Evolutionary conservation across 352 stramenopile species (phyloP), one percentile per base, ranked within the genome.

Genomic region (Globisporangium spinosum): DNA sequence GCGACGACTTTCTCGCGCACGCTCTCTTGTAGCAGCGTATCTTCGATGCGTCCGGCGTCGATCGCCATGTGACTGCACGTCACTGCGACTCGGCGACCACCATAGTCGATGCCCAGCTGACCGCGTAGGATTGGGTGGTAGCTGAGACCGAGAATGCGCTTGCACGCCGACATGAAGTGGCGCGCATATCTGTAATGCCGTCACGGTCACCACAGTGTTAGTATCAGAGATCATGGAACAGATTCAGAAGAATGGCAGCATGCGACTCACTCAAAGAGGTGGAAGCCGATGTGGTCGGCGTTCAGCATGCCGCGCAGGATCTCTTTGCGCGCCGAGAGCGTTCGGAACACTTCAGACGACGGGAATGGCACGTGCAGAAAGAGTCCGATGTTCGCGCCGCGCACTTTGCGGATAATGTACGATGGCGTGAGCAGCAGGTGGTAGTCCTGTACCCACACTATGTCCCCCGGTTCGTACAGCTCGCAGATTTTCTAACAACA

Each of bases 281-380:
- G 92, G 64, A 98, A 98, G 1, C 93, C 94, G 58, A 98, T 92
- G 70, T 98, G 89, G 65, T 98, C 92, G 12, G 91, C 90, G 60
- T 91, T 90, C 2, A 98, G 76, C 77, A 98, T 94, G 9, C 89
- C 91, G 56, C 91, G 73, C 32, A 98, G 73, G 20, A 98, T 78
- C 68, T 96, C 89, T 62, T 97, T 96, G 22, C 93, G 77, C 70
- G 94, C 93, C 8, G 94, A 98, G 0, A 99, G 78, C 5, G 97
- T 98, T 27, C 97, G 84, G 73, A 99, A 99, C 6, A 99, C 98
- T 75, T 99, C 97, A 0, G 93, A 98, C 32, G 91, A 98, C 27
- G 98, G 98, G 72, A 99, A 99, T 25, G 98, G 98, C 22, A 98
- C 97, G 78, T 99, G 97, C 13, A 99, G 76, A 72, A 99, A 99